phyloP scores from a whole-genome alignment of 371 early-diverging fungal genomes.

The Polyrhizophydium stewartii region DNA sequence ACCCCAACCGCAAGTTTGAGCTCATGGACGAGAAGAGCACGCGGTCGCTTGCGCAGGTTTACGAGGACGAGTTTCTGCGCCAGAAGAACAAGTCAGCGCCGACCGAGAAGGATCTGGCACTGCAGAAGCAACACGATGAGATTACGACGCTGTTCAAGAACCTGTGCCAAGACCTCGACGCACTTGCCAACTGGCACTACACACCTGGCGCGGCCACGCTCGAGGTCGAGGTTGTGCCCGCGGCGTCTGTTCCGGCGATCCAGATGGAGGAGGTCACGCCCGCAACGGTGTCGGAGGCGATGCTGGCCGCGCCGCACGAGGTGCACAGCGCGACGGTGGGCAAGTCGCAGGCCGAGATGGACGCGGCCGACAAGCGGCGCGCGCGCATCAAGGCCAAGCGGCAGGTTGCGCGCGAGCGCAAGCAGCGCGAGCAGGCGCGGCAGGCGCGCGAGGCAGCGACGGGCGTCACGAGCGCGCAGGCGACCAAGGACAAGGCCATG shows the following conservation, averaged over 20 bases:
- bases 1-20: slow-evolving; percentile 74
- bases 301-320: slow-evolving; percentile 87
- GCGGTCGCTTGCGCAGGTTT: slow-evolving; percentile 84
- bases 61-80: slow-evolving; percentile 84
- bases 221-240: slow-evolving; percentile 59
- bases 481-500: slow-evolving; percentile 61
- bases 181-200: slow-evolving; percentile 89
- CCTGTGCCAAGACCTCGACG: slow-evolving; percentile 79
- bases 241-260: slow-evolving; percentile 79
- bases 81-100: slow-evolving; percentile 47
- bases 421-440: slow-evolving; percentile 51
- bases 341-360: slow-evolving; percentile 59
- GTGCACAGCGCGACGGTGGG: slow-evolving; percentile 68
- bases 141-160: slow-evolving; percentile 69
- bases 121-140: slow-evolving; percentile 73
- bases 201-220: slow-evolving; percentile 60
- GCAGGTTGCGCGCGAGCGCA: slow-evolving; percentile 47
- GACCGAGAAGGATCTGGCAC: slow-evolving; percentile 63
- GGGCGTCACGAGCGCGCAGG: slow-evolving; percentile 42
- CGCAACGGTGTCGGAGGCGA: slow-evolving; percentile 76
- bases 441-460: slow-evolving; percentile 39
- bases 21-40: slow-evolving; percentile 77
- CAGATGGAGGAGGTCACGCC: slow-evolving; percentile 95
- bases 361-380: slow-evolving; percentile 65
- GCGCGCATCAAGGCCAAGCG: slow-evolving; percentile 64